Base-by-base conservation (phyloP, 2,329 filamentous ascomycete genomes). In the Dactylonectria estremocensis region DNA sequence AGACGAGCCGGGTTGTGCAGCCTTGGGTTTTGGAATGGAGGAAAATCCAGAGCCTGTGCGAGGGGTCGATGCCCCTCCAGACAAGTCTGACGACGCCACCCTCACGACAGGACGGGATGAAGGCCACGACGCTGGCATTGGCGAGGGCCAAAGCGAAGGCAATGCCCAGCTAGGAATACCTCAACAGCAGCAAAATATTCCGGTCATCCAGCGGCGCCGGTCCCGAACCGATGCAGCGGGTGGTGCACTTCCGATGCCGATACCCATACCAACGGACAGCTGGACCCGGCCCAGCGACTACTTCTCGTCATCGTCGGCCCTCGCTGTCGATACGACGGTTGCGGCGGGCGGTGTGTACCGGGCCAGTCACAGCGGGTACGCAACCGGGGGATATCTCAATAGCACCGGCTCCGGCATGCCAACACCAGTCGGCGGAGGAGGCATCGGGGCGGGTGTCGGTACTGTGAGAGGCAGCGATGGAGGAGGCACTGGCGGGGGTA, bases 21-120 rank as follows among this genome's bases (percentile, higher is more conserved):
- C 57, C 61, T 43, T 67, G 49, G 43, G 49, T 49, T 20, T 58
- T 72, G 73, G 73, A 72, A 77, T 77, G 76, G 75, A 78, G 63
- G 72, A 65, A 71, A 74, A 74, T 71, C 46, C 66, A 70, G 70
- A 72, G 49, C 54, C 61, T 57, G 64, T 59, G 28, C 66, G 40
- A 62, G 61, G 71, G 67, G 54, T 67, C 24, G 35, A 28, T 7
- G 24, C 45, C 50, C 61, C 61, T 46, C 43, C 59, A 22, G 50
- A 58, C 22, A 46, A 52, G 28, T 28, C 46, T 31, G 63, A 28
- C 43, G 46, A 37, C 48, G 48, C 46, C 48, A 58, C 58, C 37
- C 24, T 57, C n/a, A 52, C 49, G 16, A 52, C 58, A 46, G 43
- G 28, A 11, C 49, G 37, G 16, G 46, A 58, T 24, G 35, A 66